Evolutionary conservation across 164 flowering plant genomes (phyloP).

Genomic region (Berberis vulgaris): DNA sequence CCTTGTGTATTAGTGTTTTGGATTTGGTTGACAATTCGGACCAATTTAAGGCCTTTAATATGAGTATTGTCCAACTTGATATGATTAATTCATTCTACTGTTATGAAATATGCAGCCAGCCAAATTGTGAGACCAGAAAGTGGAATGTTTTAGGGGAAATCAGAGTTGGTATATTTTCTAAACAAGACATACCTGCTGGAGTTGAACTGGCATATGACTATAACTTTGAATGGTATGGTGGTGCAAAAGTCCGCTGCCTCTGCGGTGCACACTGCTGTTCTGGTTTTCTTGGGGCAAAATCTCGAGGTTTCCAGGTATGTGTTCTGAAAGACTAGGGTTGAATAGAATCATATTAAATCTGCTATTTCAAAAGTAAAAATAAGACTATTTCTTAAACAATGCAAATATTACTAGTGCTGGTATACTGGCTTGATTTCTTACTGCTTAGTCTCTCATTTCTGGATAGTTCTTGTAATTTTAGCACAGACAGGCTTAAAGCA

Average conservation of each 20-base stretch:
- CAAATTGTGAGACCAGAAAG: constrained; percentile 97
- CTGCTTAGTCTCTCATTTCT: too few relatives aligned
- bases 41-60: too few relatives aligned
- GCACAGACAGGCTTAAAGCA: not conserved
- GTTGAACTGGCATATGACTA: constrained; percentile 80
- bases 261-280: constrained; percentile 85
- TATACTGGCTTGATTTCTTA: too few relatives aligned
- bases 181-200: constrained; percentile 63
- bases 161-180: constrained; percentile 94
- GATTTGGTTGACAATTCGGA: too few relatives aligned
- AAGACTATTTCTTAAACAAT: too few relatives aligned
- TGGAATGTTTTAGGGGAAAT: constrained; percentile 90
- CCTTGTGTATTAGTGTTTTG: too few relatives aligned
- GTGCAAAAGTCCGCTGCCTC: constrained; percentile 93
- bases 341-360: not conserved
- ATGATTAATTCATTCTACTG: not conserved
- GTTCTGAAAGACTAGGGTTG: not conserved
- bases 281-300: constrained; percentile 97
- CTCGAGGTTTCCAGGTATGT: constrained; percentile 90
- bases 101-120: constrained; percentile 52
- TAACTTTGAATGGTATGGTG: constrained; percentile 98
- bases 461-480: not conserved
- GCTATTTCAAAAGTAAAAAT: not conserved
- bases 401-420: too few relatives aligned
- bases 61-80: too few relatives aligned